Evolutionary conservation across 257 asterid genomes (phyloP), one percentile per base, ranked within the genome.

Genomic region (Cynanchum wilfordii): DNA sequence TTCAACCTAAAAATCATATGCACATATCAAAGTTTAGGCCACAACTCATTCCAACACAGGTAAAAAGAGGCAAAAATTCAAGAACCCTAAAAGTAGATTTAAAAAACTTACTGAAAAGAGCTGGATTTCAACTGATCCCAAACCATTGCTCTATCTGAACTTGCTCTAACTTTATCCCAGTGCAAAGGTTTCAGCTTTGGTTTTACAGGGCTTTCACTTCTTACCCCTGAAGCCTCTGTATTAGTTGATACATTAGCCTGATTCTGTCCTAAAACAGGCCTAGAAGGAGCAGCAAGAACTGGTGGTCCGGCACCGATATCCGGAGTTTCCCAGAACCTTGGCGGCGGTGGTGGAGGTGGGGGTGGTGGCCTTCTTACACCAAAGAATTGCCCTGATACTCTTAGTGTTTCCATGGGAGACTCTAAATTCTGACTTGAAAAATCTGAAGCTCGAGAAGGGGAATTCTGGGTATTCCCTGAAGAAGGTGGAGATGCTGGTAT

Each of bases 81-180:
- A 42, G 47, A 42, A 42, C 11, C 47, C 47, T 42, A 66, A 20
- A 42, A 42, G 47, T 20, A 44, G 3, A 77, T 16, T n/a, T 0
- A 25, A 33, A 0, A 84, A 73, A 79, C 96, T 87, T 81, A 92
- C 98, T 86, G 88, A 65, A 89, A 88, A 65, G 96, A 87, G 72
- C 85, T 88, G 20, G 96, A 81, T 56, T 86, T 89, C 56, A 89
- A 73, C 65, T 89, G 93, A 83, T 92, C 96, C 98, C 98, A 92
- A 74, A 84, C 91, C 92, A 88, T 89, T 47, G 83, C 86, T 77
- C 87, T 82, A 54, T 92, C 92, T 24, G 96, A 87, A 70, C 89
- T 82, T 44, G 92, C 88, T 79, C 88, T 88, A 40, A 89, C 93
- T 88, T 92, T 92, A 81, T 92, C 96, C 97, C 97, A 92, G 25